These are phyloP conservation scores for Colletotrichum nymphaeae DNA, from an alignment of 2,329 filamentous ascomycete genomes.

Conservation along the genomic window DNA sequence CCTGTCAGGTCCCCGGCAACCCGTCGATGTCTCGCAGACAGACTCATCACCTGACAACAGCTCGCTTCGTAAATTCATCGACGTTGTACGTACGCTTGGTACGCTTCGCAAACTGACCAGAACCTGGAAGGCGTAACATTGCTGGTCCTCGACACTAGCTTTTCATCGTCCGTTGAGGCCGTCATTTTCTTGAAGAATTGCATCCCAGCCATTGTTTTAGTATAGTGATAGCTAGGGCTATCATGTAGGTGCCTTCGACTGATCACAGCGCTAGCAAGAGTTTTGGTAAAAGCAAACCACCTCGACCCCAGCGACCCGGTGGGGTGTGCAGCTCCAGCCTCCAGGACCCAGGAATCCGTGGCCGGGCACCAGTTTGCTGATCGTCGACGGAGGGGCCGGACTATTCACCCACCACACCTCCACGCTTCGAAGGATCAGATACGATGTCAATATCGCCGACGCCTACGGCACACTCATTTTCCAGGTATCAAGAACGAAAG, in stretches of 20 bases:
- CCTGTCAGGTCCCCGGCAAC: background rate
- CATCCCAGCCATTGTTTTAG: slow-evolving; percentile 21
- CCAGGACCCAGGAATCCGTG: slow-evolving; percentile 28
- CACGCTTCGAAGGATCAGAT: background rate
- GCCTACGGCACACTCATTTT: background rate
- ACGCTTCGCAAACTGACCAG: background rate
- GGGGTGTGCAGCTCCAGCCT: slow-evolving; percentile 7
- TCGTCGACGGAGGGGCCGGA: slow-evolving; percentile 15
- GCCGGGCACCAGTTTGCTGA: slow-evolving; percentile 12
- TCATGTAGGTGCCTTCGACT: slow-evolving; percentile 25
- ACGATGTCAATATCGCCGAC: slow-evolving; percentile 18
- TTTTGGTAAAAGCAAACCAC: slow-evolving; percentile 16
- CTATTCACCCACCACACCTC: background rate
- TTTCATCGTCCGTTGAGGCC: background rate
- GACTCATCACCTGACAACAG: background rate
- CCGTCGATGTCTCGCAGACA: slow-evolving; percentile 1
- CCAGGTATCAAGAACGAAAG: background rate
- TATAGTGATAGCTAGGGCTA: slow-evolving; percentile 11
- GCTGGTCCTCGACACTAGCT: background rate
- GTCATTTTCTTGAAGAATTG: slow-evolving; percentile 6
- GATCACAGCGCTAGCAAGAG: slow-evolving; percentile 33
- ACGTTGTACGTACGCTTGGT: background rate
- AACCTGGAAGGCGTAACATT: background rate
- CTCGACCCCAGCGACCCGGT: slow-evolving; percentile 13
- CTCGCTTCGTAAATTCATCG: background rate